Percentiles rank a stretch among this genome's conserved stretches.
phyloP scores from a whole-genome alignment of 768 basidiomycete genomes.

The Lentinula raphanica region DNA sequence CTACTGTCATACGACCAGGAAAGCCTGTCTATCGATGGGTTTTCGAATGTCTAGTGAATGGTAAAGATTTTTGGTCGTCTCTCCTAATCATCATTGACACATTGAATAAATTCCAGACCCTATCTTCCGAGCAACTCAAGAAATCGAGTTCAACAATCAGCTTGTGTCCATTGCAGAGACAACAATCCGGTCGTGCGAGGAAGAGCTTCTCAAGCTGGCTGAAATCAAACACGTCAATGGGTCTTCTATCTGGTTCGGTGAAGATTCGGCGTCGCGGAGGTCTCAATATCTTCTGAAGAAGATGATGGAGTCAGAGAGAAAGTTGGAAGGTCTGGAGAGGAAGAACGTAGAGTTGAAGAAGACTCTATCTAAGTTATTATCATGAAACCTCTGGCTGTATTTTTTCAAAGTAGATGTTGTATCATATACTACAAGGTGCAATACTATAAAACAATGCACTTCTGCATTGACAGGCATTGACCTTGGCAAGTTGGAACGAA shows the following conservation, averaged over 20 bases:
- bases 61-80: conserved; percentile 36
- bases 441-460: no score
- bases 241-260: conserved; percentile 38
- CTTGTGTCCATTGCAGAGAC: conserved; percentile 53
- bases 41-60: conserved; percentile 76
- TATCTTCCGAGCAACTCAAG: conserved; percentile 76
- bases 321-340: conserved; percentile 65
- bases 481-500: no score
- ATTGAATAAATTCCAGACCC: conserved; percentile 42
- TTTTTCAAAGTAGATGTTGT: no score
- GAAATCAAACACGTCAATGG: conserved; percentile 56
- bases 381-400: no score
- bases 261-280: conserved; percentile 51
- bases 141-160: conserved; percentile 75
- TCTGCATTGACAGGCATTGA: no score
- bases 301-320: conserved; percentile 64
- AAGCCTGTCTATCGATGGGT: conserved; percentile 86
- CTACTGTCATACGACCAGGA: conserved; percentile 80
- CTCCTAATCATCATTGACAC: neutral
- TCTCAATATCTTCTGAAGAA: conserved; percentile 67
- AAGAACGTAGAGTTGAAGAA: conserved; percentile 66
- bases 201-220: conserved; percentile 65
- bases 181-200: conserved; percentile 67
- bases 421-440: no score
- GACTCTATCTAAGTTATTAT: conserved; percentile 4